A percentile compares a stretch with the other conserved stretches of the same genome.
These are phyloP conservation scores for Excoecaria cochinchinensis DNA, from an alignment of 345 rosid genomes.

Conservation along the genomic window DNA sequence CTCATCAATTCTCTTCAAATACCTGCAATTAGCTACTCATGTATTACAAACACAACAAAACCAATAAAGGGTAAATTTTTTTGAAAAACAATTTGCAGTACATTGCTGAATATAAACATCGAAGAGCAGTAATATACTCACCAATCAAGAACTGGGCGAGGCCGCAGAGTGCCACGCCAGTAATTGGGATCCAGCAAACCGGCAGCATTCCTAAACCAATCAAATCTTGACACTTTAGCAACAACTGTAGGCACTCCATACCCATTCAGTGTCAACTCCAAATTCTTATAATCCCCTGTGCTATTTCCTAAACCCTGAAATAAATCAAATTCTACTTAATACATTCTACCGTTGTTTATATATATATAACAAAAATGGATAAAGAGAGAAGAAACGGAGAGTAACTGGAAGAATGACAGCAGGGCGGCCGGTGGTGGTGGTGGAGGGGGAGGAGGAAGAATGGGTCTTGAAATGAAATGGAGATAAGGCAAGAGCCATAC, in stretches of 20 bases:
- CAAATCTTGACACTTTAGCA: constrained; percentile 73
- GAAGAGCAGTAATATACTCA: constrained; percentile 6
- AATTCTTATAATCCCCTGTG: constrained; percentile 67
- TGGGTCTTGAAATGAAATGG: constrained; percentile 38
- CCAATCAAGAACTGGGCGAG: constrained; percentile 98
- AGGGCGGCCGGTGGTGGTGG: constrained; percentile 46
- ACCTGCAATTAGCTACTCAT: constrained; percentile 39
- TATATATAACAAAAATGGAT: not conserved
- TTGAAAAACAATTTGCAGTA: not conserved
- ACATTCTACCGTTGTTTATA: not conserved
- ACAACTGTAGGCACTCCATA: constrained; percentile 67
- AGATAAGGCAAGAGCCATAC: constrained; percentile 49
- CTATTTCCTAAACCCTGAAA: constrained; percentile 88
- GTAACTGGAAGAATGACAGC: constrained; percentile 85
- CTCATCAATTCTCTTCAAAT: constrained; percentile 65
- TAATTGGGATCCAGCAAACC: constrained; percentile 80
- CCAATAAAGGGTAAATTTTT: not conserved
- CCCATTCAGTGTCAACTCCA: constrained; percentile 52
- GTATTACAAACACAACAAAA: constrained; percentile 4
- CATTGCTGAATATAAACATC: not conserved
- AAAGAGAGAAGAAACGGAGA: constrained; percentile 11
- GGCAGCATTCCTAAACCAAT: constrained; percentile 93
- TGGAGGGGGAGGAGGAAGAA: constrained; percentile 26
- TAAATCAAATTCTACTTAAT: not conserved
- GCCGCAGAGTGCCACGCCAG: constrained; percentile 88